Conservation (phyloP, 2,329 filamentous ascomycete species). For the Exophiala viscosa region DNA sequence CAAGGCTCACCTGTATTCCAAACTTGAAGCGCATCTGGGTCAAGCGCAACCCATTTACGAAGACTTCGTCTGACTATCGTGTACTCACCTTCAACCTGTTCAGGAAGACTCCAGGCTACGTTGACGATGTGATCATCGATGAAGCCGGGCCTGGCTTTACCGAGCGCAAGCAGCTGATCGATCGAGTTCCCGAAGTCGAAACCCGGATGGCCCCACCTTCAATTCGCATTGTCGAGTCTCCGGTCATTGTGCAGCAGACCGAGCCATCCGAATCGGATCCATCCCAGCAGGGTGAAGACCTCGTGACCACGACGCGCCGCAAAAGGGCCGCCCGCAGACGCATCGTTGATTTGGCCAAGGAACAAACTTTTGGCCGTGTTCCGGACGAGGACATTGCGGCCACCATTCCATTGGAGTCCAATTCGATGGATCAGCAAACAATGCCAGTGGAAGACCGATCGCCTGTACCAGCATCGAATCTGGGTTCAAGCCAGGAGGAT, state of each 20-base stretch:
- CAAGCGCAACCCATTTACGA: slow-evolving; percentile 84
- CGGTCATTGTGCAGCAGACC: slow-evolving; percentile 13
- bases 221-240: slow-evolving; percentile 32
- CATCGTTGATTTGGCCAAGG: slow-evolving; percentile 56
- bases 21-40: slow-evolving; percentile 93
- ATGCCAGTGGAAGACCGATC: slow-evolving; percentile 19
- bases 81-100: slow-evolving; percentile 95
- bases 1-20: slow-evolving; percentile 82
- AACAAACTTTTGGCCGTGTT: slow-evolving; percentile 31
- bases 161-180: slow-evolving; percentile 79
- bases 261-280: slow-evolving; percentile 6
- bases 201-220: slow-evolving; percentile 51
- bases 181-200: slow-evolving; percentile 71
- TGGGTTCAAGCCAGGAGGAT: slow-evolving; percentile 4
- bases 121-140: slow-evolving; percentile 87
- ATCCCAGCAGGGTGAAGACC: slow-evolving; percentile 15
- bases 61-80: slow-evolving; percentile 79
- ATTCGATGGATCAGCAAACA: slow-evolving; percentile 16
- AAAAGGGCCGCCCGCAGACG: slow-evolving; percentile 53
- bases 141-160: slow-evolving; percentile 75
- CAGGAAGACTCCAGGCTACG: slow-evolving; percentile 81
- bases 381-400: slow-evolving; percentile 19
- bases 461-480: slow-evolving; percentile 57
- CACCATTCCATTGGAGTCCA: slow-evolving; percentile 6
- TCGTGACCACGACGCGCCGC: slow-evolving; percentile 34